Percentiles rank a stretch among this genome's conserved stretches.
phyloP scores from a whole-genome alignment of 352 stramenopile species.

The Globisporangium cederbergense region DNA sequence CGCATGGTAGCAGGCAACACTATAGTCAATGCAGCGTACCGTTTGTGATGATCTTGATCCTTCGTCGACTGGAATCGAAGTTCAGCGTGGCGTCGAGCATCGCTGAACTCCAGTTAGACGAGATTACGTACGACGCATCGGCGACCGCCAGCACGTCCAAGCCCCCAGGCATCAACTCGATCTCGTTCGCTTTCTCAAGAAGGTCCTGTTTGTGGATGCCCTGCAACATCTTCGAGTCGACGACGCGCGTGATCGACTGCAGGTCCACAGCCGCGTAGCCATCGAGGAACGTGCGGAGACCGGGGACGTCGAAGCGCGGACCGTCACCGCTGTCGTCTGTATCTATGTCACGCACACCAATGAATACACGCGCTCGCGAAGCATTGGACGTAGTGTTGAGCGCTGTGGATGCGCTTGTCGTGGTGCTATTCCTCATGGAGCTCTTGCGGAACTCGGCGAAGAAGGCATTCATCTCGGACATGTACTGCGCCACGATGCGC shows the following conservation, averaged over 20 bases:
- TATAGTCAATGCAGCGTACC: conserved; percentile 26
- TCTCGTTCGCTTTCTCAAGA: background rate
- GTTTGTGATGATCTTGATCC: conserved; percentile 43
- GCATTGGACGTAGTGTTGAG: too few species aligned
- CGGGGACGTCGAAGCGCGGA: conserved; percentile 28
- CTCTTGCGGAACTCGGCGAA: background rate
- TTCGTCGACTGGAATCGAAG: background rate
- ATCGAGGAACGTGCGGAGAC: conserved; percentile 39
- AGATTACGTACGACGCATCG: conserved; percentile 38
- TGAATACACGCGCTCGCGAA: background rate
- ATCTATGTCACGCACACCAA: background rate
- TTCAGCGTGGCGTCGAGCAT: conserved; percentile 40
- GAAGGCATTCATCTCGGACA: conserved; percentile 22
- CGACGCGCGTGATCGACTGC: conserved; percentile 46
- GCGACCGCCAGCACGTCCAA: conserved; percentile 25
- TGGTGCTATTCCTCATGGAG: background rate
- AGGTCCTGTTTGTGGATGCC: conserved; percentile 31
- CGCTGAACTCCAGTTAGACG: conserved; percentile 58
- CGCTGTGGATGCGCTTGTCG: too few species aligned
- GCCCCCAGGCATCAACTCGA: conserved; percentile 32
- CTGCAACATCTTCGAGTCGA: conserved; percentile 24
- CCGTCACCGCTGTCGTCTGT: background rate
- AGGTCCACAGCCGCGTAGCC: conserved; percentile 42
- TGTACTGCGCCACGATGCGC: conserved; percentile 29
- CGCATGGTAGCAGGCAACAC: too few species aligned